A percentile compares a stretch with the other conserved stretches of the same genome.
These are phyloP conservation scores for Pleurotus pulmonarius DNA, from an alignment of 768 basidiomycete genomes.

Conservation along the genomic window DNA sequence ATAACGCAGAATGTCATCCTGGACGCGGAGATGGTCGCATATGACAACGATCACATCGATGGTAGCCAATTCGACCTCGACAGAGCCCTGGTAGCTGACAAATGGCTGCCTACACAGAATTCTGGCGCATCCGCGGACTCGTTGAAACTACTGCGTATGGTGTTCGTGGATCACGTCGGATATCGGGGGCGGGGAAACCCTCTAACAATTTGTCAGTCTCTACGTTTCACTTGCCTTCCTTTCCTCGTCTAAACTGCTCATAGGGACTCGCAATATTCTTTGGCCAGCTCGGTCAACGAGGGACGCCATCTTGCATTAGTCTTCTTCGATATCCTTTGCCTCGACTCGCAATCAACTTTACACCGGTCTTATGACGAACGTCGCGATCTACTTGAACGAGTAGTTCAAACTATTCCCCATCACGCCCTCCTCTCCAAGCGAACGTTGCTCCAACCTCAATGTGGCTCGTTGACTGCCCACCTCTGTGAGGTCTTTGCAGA, in stretches of 20 bases:
- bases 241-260: conserved; percentile 14
- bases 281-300: conserved; percentile 29
- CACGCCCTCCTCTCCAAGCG: conserved; percentile 63
- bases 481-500: conserved; percentile 47
- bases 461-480: conserved; percentile 12
- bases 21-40: conserved; percentile 93
- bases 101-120: conserved; percentile 44
- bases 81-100: neutral
- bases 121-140: conserved; percentile 67
- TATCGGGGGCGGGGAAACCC: conserved; percentile 13
- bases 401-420: conserved; percentile 52
- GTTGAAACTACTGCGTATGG: conserved; percentile 57
- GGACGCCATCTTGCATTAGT: conserved; percentile 69
- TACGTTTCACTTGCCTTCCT: conserved; percentile 6
- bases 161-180: conserved; percentile 31
- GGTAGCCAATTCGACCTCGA: conserved; percentile 41
- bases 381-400: conserved; percentile 54
- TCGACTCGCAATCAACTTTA: conserved; percentile 60
- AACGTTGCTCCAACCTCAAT: conserved; percentile 37
- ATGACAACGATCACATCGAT: conserved; percentile 64
- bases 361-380: conserved; percentile 54
- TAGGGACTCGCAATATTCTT: conserved; percentile 25
- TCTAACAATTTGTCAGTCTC: conserved; percentile 8
- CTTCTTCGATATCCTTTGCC: conserved; percentile 82
- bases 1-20: conserved; percentile 43